These are phyloP conservation scores for Aspergillus luchuensis DNA, from an alignment of 2,329 filamentous ascomycete genomes.

Conservation along the genomic window DNA sequence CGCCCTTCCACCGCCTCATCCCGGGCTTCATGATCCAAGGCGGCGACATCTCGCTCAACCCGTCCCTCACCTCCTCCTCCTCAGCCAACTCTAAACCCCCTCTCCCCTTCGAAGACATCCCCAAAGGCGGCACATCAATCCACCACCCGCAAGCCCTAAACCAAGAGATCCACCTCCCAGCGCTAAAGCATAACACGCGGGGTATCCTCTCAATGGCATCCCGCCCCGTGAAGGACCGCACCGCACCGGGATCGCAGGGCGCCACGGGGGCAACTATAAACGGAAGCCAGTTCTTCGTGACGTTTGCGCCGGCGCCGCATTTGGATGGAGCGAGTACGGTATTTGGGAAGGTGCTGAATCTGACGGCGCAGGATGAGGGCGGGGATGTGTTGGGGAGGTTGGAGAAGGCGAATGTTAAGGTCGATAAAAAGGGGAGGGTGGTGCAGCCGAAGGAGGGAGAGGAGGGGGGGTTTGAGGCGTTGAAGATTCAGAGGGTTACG, in stretches of 20 bases:
- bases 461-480: conserved; percentile 48
- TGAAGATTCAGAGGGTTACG: conserved; percentile 58
- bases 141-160: conserved; percentile 55
- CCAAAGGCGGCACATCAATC: conserved; percentile 61
- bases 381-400: conserved; percentile 51
- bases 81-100: conserved; percentile 40
- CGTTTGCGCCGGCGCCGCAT: conserved; percentile 62
- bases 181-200: conserved; percentile 58
- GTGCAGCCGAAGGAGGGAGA: conserved; percentile 45
- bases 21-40: conserved; percentile 66
- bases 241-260: conserved; percentile 50
- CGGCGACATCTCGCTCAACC: conserved; percentile 54
- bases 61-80: conserved; percentile 40
- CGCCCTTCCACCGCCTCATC: conserved; percentile 65
- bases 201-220: conserved; percentile 63
- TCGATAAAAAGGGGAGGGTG: conserved; percentile 65
- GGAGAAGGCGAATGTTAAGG: conserved; percentile 60
- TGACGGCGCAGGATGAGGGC: conserved; percentile 47
- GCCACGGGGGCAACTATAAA: conserved; percentile 48
- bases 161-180: conserved; percentile 62
- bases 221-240: conserved; percentile 48
- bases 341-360: conserved; percentile 61
- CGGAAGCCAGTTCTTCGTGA: conserved; percentile 66
- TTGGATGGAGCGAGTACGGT: conserved; percentile 68
- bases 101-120: conserved; percentile 50